Percentiles rank a stretch among this genome's conserved stretches.
Conservation (phyloP, 2,329 filamentous ascomycete species). For the Nemania abortiva region DNA sequence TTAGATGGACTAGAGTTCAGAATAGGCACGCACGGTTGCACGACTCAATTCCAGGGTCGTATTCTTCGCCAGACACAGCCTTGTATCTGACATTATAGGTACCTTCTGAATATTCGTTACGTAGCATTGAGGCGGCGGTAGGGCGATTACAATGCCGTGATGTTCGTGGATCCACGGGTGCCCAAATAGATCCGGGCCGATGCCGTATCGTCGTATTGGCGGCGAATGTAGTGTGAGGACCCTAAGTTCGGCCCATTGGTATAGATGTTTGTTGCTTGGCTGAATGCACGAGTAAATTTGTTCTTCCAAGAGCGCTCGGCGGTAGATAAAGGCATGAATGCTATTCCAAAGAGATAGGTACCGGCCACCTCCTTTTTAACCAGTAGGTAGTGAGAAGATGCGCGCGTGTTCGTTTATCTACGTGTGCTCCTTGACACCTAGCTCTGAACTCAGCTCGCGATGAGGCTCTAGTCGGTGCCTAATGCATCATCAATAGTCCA, state of each 20-base stretch:
- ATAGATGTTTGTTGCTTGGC: slow-evolving; percentile 4
- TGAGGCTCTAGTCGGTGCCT: slow-evolving; percentile 29
- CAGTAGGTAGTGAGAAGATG: background rate
- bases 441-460: slow-evolving; percentile 15
- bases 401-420: background rate
- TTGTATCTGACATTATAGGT: slow-evolving; percentile 2
- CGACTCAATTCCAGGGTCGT: background rate
- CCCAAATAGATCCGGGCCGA: background rate
- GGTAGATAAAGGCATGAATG: background rate
- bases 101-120: background rate
- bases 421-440: background rate
- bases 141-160: background rate
- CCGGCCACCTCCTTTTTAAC: background rate
- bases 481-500: slow-evolving; percentile 27
- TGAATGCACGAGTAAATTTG: too few relatives aligned
- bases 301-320: background rate
- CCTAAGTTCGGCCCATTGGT: slow-evolving; percentile 2
- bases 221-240: slow-evolving; percentile 1
- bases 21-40: background rate
- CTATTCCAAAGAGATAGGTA: background rate
- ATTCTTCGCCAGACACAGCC: slow-evolving; percentile 1
- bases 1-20: background rate
- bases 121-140: slow-evolving; percentile 2
- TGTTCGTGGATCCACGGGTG: background rate
- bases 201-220: background rate